Percentiles rank a stretch among this genome's conserved stretches.
Conservation (phyloP, 108 stramenopile genomes). For the Nitzschia sp. region DNA sequence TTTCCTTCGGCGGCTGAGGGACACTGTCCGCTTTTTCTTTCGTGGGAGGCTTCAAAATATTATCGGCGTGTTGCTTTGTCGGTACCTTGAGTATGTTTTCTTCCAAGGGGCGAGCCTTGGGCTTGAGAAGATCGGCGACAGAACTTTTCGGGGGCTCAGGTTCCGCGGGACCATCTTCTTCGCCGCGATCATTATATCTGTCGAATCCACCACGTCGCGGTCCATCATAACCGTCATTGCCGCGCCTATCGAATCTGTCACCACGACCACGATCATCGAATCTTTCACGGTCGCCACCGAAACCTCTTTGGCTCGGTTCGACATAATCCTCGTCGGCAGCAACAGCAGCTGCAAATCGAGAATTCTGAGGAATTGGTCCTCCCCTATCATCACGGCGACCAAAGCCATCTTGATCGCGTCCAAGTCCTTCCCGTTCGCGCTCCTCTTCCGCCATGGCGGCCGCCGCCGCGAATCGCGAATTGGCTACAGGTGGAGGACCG, state of each 20-base stretch:
- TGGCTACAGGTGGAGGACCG: constrained; percentile 62
- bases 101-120: constrained; percentile 37
- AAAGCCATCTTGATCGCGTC: constrained; percentile 19
- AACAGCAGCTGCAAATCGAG: constrained; percentile 58
- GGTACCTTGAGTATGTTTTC: constrained; percentile 50
- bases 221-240: constrained; percentile 20
- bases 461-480: constrained; percentile 72
- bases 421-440: constrained; percentile 36
- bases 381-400: constrained; percentile 34
- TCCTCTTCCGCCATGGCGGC: constrained; percentile 39
- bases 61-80: constrained; percentile 44
- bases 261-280: constrained; percentile 34
- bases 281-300: constrained; percentile 12
- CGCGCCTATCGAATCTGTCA: constrained; percentile 41
- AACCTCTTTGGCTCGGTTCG: constrained; percentile 23
- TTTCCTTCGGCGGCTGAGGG: constrained; percentile 41
- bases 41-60: constrained; percentile 41
- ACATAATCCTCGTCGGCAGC: constrained; percentile 48
- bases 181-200: constrained; percentile 33
- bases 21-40: constrained; percentile 34
- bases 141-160: constrained; percentile 24
- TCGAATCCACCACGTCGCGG: constrained; percentile 36
- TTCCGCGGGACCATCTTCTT: constrained; percentile 17
- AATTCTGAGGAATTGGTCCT: constrained; percentile 59
- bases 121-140: constrained; percentile 40